A percentile compares a stretch with the other conserved stretches of the same genome.
Evolutionary conservation across 2,329 filamentous ascomycete species (phyloP).

Genomic region (Colletotrichum sp.): DNA sequence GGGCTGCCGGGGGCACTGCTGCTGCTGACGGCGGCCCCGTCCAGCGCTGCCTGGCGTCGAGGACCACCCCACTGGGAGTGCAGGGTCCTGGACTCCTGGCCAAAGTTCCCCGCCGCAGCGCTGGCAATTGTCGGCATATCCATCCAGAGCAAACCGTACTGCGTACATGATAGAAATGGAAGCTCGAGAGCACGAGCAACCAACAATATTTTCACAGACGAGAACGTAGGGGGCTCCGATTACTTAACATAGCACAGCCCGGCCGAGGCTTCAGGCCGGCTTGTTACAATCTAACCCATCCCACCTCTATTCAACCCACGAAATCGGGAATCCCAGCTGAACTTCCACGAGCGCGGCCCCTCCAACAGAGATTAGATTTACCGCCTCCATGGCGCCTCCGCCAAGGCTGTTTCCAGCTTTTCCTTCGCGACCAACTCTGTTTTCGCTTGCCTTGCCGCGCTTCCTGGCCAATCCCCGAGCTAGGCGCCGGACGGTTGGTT

Average conservation of each 20-base stretch:
- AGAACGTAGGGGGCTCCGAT: rapidly evolving
- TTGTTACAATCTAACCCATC: background rate
- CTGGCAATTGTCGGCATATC: background rate
- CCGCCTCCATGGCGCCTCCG: background rate
- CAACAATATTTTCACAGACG: background rate
- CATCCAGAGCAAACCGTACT: background rate
- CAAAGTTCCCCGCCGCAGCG: background rate
- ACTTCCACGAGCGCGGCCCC: background rate
- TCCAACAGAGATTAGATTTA: background rate
- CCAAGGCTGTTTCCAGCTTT: background rate
- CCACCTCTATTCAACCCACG: background rate
- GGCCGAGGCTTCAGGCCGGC: background rate
- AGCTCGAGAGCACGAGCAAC: background rate
- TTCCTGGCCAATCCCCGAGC: background rate
- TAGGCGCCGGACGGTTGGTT: background rate
- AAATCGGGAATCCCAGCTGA: background rate
- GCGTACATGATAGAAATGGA: background rate
- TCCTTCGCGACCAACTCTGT: background rate
- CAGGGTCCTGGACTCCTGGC: background rate
- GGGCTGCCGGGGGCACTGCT: background rate
- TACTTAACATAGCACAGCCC: background rate
- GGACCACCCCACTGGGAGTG: background rate
- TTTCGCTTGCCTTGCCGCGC: background rate
- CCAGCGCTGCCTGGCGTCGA: background rate
- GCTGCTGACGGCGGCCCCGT: background rate